These are phyloP conservation scores for Boletus tomentosulus DNA, from an alignment of 768 basidiomycete species.

Conservation along the genomic window DNA sequence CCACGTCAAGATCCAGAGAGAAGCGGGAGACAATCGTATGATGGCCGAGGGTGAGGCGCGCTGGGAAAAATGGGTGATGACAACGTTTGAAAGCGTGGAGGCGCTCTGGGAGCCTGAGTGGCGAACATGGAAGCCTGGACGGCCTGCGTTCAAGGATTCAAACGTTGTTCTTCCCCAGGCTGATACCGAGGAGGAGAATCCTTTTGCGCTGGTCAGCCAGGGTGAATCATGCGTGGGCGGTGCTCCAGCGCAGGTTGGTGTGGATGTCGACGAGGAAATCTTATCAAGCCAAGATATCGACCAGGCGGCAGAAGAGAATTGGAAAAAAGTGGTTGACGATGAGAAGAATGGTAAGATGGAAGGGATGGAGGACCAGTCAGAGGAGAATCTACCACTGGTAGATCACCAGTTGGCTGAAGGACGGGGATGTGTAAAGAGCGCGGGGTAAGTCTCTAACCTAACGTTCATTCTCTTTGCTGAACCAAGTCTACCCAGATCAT, in stretches of 20 bases:
- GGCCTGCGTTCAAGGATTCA: slow-evolving; percentile 2
- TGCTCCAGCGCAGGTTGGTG: slow-evolving; percentile 12
- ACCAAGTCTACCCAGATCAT: not conserved
- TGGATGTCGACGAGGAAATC: slow-evolving; percentile 29
- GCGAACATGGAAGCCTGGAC: slow-evolving; percentile 52
- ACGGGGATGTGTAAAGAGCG: not conserved
- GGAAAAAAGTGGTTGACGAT: slow-evolving; percentile 8
- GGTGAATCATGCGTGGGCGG: slow-evolving; percentile 9
- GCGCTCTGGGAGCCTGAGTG: slow-evolving; percentile 72
- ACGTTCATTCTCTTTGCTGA: not conserved
- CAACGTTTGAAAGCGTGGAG: slow-evolving; percentile 87
- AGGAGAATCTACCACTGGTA: not conserved
- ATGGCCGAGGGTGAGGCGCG: slow-evolving; percentile 22
- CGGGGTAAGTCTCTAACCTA: not conserved
- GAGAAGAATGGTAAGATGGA: slow-evolving; percentile 14
- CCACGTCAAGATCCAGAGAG: slow-evolving; percentile 51
- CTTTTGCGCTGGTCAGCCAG: slow-evolving; percentile 22
- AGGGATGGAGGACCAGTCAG: slow-evolving; percentile 5
- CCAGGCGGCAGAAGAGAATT: slow-evolving; percentile 24
- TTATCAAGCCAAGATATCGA: slow-evolving; percentile 35
- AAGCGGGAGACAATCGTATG: slow-evolving; percentile 28
- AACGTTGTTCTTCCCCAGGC: slow-evolving; percentile 17
- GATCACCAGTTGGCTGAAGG: not conserved
- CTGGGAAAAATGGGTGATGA: slow-evolving; percentile 80
- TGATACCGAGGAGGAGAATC: slow-evolving; percentile 15